A percentile compares a stretch with the other conserved stretches of the same genome.
Conservation (phyloP, 345 rosid species). For the Dipteronia dyeriana region DNA sequence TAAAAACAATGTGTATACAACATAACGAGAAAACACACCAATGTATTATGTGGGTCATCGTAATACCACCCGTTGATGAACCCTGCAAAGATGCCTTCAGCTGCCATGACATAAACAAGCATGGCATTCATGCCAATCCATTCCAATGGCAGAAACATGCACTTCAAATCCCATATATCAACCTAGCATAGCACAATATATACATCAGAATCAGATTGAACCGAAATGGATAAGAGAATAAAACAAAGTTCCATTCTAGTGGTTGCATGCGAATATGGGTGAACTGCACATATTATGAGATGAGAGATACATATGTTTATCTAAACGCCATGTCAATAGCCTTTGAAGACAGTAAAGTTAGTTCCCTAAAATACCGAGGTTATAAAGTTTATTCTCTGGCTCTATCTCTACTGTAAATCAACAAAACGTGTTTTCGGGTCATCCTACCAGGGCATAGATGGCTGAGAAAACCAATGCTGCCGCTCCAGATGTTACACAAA, state of each 20-base stretch:
- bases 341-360: not conserved
- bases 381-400: not conserved
- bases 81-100: slow-evolving; percentile 84
- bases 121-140: slow-evolving; percentile 98
- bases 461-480: slow-evolving; percentile 76
- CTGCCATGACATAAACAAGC: slow-evolving; percentile 97
- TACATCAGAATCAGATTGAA: not conserved
- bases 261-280: not conserved
- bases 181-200: slow-evolving; percentile 45
- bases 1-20: too few relatives aligned
- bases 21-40: slow-evolving; percentile 40
- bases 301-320: not conserved
- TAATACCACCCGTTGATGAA: slow-evolving; percentile 91
- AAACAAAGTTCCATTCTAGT: not conserved
- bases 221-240: not conserved
- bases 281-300: not conserved
- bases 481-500: slow-evolving; percentile 79
- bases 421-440: too few relatives aligned
- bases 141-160: slow-evolving; percentile 57
- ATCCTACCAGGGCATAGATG: slow-evolving; percentile 61
- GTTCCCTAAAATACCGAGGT: not conserved
- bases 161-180: slow-evolving; percentile 51
- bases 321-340: not conserved
- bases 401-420: not conserved
- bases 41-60: slow-evolving; percentile 59